Conservation (phyloP, 129 eudicot genomes). For the Flaveria brownii region DNA sequence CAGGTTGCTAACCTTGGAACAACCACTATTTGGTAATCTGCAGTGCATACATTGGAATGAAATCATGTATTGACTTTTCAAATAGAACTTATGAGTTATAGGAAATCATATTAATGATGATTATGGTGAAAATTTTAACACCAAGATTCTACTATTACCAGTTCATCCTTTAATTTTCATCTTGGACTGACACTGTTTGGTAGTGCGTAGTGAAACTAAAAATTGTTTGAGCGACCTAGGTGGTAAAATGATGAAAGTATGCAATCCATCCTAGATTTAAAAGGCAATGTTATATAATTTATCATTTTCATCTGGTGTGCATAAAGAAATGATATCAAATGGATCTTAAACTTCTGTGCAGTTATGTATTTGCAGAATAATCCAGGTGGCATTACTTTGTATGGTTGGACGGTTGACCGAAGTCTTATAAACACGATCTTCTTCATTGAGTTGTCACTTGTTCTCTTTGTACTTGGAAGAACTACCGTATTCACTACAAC, state of each 20-base stretch:
- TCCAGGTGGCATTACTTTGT: constrained; percentile 87
- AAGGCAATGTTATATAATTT: not conserved
- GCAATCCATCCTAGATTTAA: not conserved
- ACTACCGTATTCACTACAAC: constrained; percentile 55
- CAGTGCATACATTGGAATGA: too few species aligned
- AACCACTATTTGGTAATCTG: too few species aligned
- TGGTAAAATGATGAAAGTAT: not conserved
- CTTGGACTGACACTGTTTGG: too few species aligned
- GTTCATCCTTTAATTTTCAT: too few species aligned
- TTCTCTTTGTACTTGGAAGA: constrained; percentile 72
- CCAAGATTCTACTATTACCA: too few species aligned
- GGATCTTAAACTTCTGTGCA: constrained; percentile 33
- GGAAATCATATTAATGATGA: too few species aligned
- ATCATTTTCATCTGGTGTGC: not conserved
- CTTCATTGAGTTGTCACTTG: constrained; percentile 67
- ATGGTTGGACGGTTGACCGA: constrained; percentile 84
- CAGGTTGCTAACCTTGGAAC: too few species aligned
- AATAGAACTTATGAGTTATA: too few species aligned
- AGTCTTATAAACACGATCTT: constrained; percentile 72
- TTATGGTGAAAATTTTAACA: too few species aligned
- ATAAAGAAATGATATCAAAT: not conserved
- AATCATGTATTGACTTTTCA: too few species aligned
- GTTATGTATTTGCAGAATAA: constrained; percentile 84
- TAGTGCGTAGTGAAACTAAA: not conserved
- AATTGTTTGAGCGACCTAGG: not conserved